Percentiles rank a stretch among this genome's conserved stretches.
Evolutionary conservation across 257 asterid genomes (phyloP).

Genomic region (Penstemon davidsonii): DNA sequence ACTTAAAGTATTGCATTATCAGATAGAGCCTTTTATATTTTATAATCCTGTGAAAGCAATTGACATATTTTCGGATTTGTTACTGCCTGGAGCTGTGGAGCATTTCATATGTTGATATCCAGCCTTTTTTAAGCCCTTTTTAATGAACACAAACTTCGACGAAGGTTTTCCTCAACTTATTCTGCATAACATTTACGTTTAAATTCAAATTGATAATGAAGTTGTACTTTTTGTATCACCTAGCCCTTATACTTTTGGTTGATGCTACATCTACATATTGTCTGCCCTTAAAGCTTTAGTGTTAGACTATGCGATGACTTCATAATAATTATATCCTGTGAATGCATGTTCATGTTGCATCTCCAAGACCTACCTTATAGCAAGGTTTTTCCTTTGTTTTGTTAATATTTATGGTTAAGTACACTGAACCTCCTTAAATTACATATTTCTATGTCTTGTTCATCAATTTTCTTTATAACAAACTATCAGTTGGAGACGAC

Average conservation of each 20-base stretch:
- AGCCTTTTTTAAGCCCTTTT: slow-evolving; percentile 16
- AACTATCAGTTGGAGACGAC: slow-evolving; percentile 23
- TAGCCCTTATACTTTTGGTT: slow-evolving; percentile 4
- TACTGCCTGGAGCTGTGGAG: slow-evolving; percentile 8
- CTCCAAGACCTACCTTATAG: too few relatives aligned
- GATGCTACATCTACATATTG: neutral
- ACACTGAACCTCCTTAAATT: neutral
- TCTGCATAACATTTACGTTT: neutral
- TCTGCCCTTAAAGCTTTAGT: too few relatives aligned
- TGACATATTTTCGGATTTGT: slow-evolving; percentile 5
- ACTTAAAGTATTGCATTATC: neutral
- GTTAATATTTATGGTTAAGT: too few relatives aligned
- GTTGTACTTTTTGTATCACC: slow-evolving; percentile 1
- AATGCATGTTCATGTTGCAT: too few relatives aligned
- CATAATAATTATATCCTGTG: too few relatives aligned
- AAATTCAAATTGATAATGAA: neutral
- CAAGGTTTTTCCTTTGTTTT: too few relatives aligned
- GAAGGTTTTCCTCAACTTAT: slow-evolving; percentile 7
- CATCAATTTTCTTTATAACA: slow-evolving; percentile 6
- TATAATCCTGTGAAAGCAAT: slow-evolving; percentile 8
- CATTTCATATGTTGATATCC: slow-evolving; percentile 18
- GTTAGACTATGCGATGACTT: neutral
- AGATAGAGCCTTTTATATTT: neutral
- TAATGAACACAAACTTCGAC: neutral
- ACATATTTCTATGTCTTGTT: neutral